Base-by-base conservation (phyloP, 1,284 basidiomycete genomes). In the Pseudozyma tsukubaensis region DNA sequence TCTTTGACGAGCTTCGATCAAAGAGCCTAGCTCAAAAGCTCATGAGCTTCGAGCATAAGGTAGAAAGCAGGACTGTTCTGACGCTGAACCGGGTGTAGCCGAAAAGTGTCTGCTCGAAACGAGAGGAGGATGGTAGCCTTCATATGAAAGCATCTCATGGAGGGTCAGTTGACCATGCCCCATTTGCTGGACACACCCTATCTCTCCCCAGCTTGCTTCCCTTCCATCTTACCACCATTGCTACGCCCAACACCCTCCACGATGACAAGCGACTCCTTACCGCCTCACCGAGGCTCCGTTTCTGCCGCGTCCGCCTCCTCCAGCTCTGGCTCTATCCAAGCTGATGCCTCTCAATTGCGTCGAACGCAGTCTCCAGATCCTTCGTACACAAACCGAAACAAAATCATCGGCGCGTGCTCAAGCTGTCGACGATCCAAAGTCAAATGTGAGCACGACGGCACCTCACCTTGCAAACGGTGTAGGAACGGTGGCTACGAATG, bases 381-480 rank as follows among this genome's bases (percentile, higher is more conserved):
- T 5, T 34, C 36, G 10, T 19, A 36, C 5, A 8, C 37, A 1
- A 21, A 13, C 19, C 49, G 42, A 0, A 68, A 50, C 55, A 63
- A 63, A 43, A 37, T 39, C 14, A 8, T 49, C 1, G 66, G 66
- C 3, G 66, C 66, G 0, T 69, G 66, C 36, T 59, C 53, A 7
- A 69, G 56, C 60, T 69, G 66, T 36, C 59, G 66, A 9, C 44
- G 56, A 18, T 69, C 66, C 37, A 69, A 69, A 19, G 66, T 69
- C 52, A 63, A 59, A 29, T 69, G 66, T 24, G 56, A 69, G 16
- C 66, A 69, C 37, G 52, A 69, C 3, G 66, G 66, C 8, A 35
- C 52, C 0, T 55, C 66, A 2, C 66, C 66, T 3, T 69, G 66
- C 44, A 63, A 55, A 32, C 55, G 66, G 29, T 69, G 66, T 34